Base-by-base conservation (phyloP, 768 basidiomycete species). In the Pulveroboletus sp. region DNA sequence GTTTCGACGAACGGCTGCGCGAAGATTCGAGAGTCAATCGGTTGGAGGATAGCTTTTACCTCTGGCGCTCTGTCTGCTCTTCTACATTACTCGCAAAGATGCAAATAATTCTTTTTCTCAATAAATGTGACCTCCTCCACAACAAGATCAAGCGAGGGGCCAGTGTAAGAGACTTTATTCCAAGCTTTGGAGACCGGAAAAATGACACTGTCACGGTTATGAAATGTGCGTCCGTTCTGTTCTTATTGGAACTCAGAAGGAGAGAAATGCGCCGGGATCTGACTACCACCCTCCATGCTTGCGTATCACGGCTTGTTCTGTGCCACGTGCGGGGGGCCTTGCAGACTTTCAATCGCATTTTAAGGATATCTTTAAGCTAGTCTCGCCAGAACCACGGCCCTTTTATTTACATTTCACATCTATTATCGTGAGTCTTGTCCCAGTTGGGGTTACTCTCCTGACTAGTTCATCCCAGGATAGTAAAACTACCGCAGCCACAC, bases 261-360 rank as follows among this genome's bases (percentile, higher is more conserved):
- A 14, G 31, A 14, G 6, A 42, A 30, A 30, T 36, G 21, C 24
- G 18, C 46, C 26, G 31, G n/a, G 41, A 33, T 5, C 57, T 57
- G 41, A 62, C 48, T 54, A 17, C 17, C 8, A 8, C 21, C 21
- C 21, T 21, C 4, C 21, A 8, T 8, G 7, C 4, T 17, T 35
- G 32, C 32, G 32, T 31, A 13, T 33, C 14, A 14, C 14, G 32
- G 13, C n/a, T 7, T n/a, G n/a, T 36, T 17, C 15, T 36, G 35
- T 17, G 15, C 8, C 32, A 6, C 10, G 13, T 14, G 32, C 32
- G 13, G 27, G 13, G 27, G 27, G 27, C 27, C 8, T 37, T 39
- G 5, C 52, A 90, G 88, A 89, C 65, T 88, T 91, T 67, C 82
- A 84, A 57, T 80, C 83, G 50, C 86, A 89, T 61, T 89, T 91